A percentile compares a stretch with the other conserved stretches of the same genome.
phyloP scores from a whole-genome alignment of 1,284 basidiomycete species.

The Puccinia sorghi region DNA sequence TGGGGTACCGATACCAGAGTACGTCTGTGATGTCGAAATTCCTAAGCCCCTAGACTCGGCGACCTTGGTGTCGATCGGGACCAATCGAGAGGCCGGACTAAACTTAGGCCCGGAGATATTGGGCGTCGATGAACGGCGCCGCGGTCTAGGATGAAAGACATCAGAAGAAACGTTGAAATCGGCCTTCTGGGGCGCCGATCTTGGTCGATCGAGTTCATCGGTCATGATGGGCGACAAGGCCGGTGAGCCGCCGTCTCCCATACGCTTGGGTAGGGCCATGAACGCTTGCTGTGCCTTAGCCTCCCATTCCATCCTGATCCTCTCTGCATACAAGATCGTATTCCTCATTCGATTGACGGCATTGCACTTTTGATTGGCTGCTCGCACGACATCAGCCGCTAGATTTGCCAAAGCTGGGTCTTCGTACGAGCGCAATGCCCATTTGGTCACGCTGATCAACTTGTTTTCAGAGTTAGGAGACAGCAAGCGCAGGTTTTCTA shows the following conservation, averaged over 20 bases:
- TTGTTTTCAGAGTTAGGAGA: constrained; percentile 78
- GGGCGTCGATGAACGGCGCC: constrained; percentile 6
- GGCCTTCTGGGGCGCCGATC: constrained; percentile 19
- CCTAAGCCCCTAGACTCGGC: constrained; percentile 23
- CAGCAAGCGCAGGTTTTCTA: constrained; percentile 85
- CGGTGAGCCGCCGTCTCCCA: constrained; percentile 61
- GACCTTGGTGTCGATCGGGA: constrained; percentile 21
- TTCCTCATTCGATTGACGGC: constrained; percentile 96
- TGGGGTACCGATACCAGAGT: constrained; percentile 35
- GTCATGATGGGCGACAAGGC: constrained; percentile 49
- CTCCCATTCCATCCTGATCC: constrained; percentile 96
- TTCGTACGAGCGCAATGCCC: constrained; percentile 71
- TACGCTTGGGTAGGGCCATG: constrained; percentile 64
- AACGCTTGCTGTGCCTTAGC: constrained; percentile 73
- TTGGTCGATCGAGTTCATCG: constrained; percentile 16
- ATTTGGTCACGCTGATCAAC: constrained; percentile 75
- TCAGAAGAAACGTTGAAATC: constrained; percentile 9
- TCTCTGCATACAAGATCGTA: constrained; percentile 95
- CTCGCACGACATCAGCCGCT: constrained; percentile 78
- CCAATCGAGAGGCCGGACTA: neutral
- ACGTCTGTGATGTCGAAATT: constrained; percentile 3
- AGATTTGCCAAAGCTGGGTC: constrained; percentile 81
- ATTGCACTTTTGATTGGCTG: constrained; percentile 90
- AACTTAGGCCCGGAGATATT: neutral
- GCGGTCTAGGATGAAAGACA: neutral